Evolutionary conservation across 2,329 filamentous ascomycete genomes (phyloP).

Genomic region (Hirsutella minnesotensis): DNA sequence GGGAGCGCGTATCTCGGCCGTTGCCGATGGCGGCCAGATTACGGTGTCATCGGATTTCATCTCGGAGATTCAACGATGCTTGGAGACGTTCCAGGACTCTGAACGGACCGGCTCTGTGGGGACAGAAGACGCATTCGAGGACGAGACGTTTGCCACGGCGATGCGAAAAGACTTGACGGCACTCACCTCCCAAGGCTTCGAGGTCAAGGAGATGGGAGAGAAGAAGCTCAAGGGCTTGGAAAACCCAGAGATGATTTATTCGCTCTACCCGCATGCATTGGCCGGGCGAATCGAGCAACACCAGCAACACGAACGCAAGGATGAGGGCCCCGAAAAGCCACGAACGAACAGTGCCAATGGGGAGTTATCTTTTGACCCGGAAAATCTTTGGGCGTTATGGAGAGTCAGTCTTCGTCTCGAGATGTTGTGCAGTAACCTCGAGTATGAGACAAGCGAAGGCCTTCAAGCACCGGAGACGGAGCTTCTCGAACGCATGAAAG

Average conservation of each 20-base stretch:
- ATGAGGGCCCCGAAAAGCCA: conserved; percentile 39
- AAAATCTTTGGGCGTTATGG: conserved; percentile 84
- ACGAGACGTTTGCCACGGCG: conserved; percentile 60
- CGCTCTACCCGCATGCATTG: conserved; percentile 85
- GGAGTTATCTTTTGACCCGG: conserved; percentile 65
- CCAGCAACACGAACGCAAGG: conserved; percentile 32
- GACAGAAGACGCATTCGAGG: conserved; percentile 56
- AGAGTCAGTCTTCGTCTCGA: conserved; percentile 79
- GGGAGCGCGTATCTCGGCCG: conserved; percentile 82
- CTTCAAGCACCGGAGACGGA: conserved; percentile 74
- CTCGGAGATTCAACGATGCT: conserved; percentile 81
- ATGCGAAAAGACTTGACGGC: conserved; percentile 83
- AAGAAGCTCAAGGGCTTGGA: conserved; percentile 93
- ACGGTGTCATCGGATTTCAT: conserved; percentile 97
- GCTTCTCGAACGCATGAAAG: conserved; percentile 57
- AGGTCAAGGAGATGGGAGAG: conserved; percentile 93
- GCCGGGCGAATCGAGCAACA: conserved; percentile 69
- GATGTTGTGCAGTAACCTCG: conserved; percentile 84
- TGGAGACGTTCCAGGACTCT: conserved; percentile 82
- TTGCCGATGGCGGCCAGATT: conserved; percentile 93
- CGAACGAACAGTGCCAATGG: conserved; percentile 51
- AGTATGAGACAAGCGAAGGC: conserved; percentile 47
- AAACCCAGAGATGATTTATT: conserved; percentile 91
- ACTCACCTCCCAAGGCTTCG: conserved; percentile 83
- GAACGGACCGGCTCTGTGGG: conserved; percentile 57